Conservation (phyloP, 345 rosid genomes). For the Bruguiera parviflora region DNA sequence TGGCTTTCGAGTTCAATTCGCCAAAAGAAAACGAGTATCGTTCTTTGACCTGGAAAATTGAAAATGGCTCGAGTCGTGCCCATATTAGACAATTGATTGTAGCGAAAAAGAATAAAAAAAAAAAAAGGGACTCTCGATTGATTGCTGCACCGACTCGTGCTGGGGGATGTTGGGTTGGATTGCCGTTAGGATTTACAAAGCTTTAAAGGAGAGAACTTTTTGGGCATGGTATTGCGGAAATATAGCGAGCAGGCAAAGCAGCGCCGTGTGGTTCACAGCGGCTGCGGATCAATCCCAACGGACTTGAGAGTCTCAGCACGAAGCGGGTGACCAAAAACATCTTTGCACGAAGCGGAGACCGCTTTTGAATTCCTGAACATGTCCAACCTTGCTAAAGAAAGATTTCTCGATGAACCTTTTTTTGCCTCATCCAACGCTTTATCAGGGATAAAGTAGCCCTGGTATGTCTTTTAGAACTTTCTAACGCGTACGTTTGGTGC, state of each 20-base stretch:
- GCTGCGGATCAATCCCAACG: conserved; percentile 49
- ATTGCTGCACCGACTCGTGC: no score
- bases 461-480: conserved; percentile 62
- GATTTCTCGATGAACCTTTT: conserved; percentile 42
- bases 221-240: background rate
- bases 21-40: no score
- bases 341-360: conserved; percentile 22
- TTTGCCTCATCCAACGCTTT: conserved; percentile 34
- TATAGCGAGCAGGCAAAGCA: background rate
- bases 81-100: no score
- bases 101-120: no score
- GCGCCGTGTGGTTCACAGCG: background rate
- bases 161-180: no score
- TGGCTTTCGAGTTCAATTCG: no score
- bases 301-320: conserved; percentile 50
- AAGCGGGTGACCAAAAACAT: conserved; percentile 34
- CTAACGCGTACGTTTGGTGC: conserved; percentile 53
- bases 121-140: no score
- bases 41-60: no score
- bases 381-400: conserved; percentile 61
- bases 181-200: no score
- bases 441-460: conserved; percentile 59
- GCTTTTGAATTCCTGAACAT: conserved; percentile 41
- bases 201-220: no score
- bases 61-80: no score